A percentile compares a stretch with the other conserved stretches of the same genome.
Conservation (phyloP, 1,284 basidiomycete species). For the Leccinum subrobustum region DNA sequence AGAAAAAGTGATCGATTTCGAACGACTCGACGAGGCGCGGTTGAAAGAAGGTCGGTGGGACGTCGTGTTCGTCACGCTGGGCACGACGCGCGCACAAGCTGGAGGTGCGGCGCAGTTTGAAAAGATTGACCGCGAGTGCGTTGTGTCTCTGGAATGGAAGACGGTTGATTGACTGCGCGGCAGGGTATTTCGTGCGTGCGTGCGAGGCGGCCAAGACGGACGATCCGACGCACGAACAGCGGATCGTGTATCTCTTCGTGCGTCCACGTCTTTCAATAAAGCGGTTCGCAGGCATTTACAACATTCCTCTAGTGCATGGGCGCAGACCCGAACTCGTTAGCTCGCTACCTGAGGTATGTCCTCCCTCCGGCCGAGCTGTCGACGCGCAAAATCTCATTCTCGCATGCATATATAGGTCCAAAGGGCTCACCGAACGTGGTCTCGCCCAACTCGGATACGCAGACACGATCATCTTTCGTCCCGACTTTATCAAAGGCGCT, state of each 20-base stretch:
- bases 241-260: constrained; percentile 70
- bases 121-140: constrained; percentile 74
- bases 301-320: constrained; percentile 39
- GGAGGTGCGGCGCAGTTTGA: constrained; percentile 66
- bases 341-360: constrained; percentile 50
- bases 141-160: not conserved
- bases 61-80: constrained; percentile 62
- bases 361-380: not conserved
- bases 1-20: constrained; percentile 65
- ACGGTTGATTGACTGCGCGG: no score
- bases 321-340: constrained; percentile 47
- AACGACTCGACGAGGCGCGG: constrained; percentile 53
- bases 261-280: constrained; percentile 21
- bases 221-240: constrained; percentile 46
- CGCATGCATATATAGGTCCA: constrained; percentile 47
- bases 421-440: constrained; percentile 72
- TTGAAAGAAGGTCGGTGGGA: constrained; percentile 61
- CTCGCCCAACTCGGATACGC: constrained; percentile 64
- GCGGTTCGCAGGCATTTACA: not conserved
- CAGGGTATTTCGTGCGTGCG: constrained; percentile 69
- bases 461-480: constrained; percentile 71
- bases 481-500: constrained; percentile 49
- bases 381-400: not conserved
- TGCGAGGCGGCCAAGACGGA: constrained; percentile 60
- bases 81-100: constrained; percentile 57